phyloP scores from a whole-genome alignment of 2,329 filamentous ascomycete species.

The Myriosclerotinia curreyana region DNA sequence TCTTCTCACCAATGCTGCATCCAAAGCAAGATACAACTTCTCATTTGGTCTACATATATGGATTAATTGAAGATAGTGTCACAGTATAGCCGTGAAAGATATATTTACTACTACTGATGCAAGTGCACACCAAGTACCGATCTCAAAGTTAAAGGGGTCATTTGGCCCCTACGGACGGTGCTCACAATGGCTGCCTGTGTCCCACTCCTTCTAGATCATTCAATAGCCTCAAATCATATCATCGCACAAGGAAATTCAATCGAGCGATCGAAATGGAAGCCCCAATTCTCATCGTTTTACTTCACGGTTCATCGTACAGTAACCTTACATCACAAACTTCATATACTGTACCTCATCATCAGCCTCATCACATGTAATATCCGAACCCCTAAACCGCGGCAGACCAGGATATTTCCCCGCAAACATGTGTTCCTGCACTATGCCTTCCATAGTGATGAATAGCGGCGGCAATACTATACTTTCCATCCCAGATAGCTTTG shows the following conservation, averaged over 20 bases:
- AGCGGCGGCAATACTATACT: background rate
- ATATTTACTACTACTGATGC: background rate
- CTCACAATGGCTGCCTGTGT: too few relatives aligned
- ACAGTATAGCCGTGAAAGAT: too few relatives aligned
- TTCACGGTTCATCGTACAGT: background rate
- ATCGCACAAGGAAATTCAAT: background rate
- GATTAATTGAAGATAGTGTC: too few relatives aligned
- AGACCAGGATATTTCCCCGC: conserved; percentile 9
- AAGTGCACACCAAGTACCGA: background rate
- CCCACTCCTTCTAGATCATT: background rate
- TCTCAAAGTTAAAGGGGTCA: background rate
- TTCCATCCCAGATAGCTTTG: background rate
- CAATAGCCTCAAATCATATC: background rate
- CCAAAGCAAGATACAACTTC: too few relatives aligned
- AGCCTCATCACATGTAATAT: background rate
- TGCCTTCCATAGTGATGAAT: background rate
- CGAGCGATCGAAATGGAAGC: background rate
- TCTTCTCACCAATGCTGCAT: too few relatives aligned
- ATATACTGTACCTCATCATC: background rate
- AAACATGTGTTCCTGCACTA: conserved; percentile 9
- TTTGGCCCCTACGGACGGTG: background rate
- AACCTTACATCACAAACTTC: too few relatives aligned
- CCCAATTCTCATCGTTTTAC: background rate
- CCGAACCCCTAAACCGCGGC: conserved; percentile 1
- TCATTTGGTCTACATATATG: too few relatives aligned